Conservation (phyloP, 331 rosid genomes). For the Quercus tomentella region DNA sequence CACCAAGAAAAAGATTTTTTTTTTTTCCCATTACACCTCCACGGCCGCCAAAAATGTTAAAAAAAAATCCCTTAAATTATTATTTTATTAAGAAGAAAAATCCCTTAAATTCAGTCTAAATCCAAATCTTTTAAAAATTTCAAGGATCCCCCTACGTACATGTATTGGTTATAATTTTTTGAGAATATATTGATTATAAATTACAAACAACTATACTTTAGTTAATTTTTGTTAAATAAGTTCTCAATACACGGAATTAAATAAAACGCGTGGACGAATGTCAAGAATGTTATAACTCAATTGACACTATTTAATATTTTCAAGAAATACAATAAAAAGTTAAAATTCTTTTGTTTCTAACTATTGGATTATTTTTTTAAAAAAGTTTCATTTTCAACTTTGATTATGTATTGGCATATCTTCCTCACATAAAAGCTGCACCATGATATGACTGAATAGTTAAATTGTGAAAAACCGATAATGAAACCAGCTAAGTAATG, state of each 20-base stretch:
- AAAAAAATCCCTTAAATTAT: no score
- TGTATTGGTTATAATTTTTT: not conserved
- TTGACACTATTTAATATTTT: no score
- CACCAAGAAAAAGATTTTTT: not conserved
- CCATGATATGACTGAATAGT: constrained; percentile 6
- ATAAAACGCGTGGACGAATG: rapidly evolving
- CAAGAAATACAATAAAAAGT: no score
- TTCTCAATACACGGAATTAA: no score
- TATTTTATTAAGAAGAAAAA: no score
- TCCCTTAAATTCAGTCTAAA: no score
- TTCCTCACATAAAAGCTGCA: constrained; percentile 27
- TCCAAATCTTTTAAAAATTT: not conserved
- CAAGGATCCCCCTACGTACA: not conserved
- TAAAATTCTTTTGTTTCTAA: no score
- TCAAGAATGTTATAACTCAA: no score
- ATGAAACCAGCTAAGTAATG: constrained; percentile 16
- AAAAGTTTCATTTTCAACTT: not conserved
- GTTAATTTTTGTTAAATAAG: no score
- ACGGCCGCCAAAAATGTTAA: no score
- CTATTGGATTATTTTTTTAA: no score
- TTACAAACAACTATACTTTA: not conserved
- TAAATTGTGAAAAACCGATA: constrained; percentile 24
- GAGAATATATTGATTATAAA: not conserved
- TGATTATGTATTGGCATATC: constrained; percentile 8
- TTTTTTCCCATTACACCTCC: not conserved